Evolutionary conservation across 2,329 filamentous ascomycete species (phyloP), one percentile per base, ranked within the genome.

Genomic region (Boeremia exigua): DNA sequence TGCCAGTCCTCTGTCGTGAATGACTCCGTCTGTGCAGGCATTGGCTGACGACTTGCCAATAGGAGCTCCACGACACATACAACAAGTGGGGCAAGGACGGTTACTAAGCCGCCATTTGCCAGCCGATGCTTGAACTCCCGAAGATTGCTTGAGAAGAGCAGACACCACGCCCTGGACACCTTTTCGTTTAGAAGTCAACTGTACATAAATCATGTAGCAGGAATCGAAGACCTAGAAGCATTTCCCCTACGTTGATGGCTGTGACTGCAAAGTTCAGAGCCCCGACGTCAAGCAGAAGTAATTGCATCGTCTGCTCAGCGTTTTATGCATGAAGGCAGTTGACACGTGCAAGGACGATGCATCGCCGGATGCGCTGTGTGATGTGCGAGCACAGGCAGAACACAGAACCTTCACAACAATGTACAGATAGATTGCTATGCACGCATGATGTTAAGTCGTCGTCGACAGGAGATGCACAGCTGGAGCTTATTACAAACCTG

Each of bases 71-170:
- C 82, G 95, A 99, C 70, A 90, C 89, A 82, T 98, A 89, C 87
- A 99, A 99, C 90, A 99, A 99, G 85, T 98, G 91, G 87, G 95
- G 95, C 79, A 98, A 98, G 87, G 95, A 98, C 68, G 93, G 92
- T 68, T 98, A 90, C 81, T 76, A 69, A 59, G 43, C 46, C 44
- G 28, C 19, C 25, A n/a, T 47, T 11, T 32, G 38, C 23, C 23
- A 29, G 39, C 44, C 34, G 42, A 38, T 34, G 30, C 38, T 47
- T 48, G 32, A 23, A 36, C 27, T 44, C 48, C 33, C 55, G 54
- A 52, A 32, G 38, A 54, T 59, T 47, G 48, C 51, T 58, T 52
- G 50, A 49, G 53, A 57, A 50, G 43, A 56, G 54, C 54, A 52
- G 38, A 53, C 38, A 38, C 48, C 48, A 43, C n/a, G 17, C 33